These are phyloP conservation scores for Emmonsiellopsis sp. DNA, from an alignment of 2,329 filamentous ascomycete species.

Conservation along the genomic window DNA sequence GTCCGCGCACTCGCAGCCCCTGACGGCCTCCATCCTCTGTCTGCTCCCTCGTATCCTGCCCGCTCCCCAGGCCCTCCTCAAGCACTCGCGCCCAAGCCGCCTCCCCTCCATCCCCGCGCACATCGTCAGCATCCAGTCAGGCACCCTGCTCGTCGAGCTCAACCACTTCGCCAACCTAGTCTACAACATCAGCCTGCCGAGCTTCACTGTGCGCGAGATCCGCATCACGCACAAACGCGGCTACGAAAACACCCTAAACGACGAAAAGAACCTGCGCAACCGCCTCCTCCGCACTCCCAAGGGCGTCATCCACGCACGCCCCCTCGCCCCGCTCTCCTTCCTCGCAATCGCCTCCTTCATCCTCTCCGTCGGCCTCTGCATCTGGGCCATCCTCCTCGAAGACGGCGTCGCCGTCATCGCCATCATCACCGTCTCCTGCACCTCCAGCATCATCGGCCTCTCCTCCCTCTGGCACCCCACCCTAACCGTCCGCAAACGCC, in stretches of 20 bases:
- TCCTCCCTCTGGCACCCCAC: constrained; percentile 51
- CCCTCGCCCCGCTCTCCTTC: constrained; percentile 46
- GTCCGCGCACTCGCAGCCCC: constrained; percentile 48
- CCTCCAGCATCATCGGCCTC: constrained; percentile 47
- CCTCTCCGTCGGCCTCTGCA: constrained; percentile 14
- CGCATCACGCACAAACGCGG: constrained; percentile 1
- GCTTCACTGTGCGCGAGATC: constrained; percentile 44
- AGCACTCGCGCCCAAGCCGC: constrained; percentile 45
- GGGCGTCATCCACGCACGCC: constrained; percentile 20
- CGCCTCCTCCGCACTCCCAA: constrained; percentile 1
- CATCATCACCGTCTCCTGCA: constrained; percentile 43
- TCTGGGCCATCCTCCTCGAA: constrained; percentile 23
- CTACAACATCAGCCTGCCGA: constrained; percentile 42
- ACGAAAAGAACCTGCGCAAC: constrained; percentile 3
- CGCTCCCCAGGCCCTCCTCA: constrained; percentile 54
- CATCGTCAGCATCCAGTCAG: constrained; percentile 52
- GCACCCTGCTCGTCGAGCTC: constrained; percentile 45
- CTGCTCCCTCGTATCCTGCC: constrained; percentile 53
- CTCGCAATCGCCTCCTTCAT: constrained; percentile 45
- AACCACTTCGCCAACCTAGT: constrained; percentile 57
- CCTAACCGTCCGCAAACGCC: constrained; percentile 44
- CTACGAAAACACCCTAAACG: constrained; percentile 21
- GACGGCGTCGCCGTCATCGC: constrained; percentile 47
- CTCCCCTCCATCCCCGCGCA: constrained; percentile 48
- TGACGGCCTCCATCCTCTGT: constrained; percentile 51